phyloP scores from a whole-genome alignment of 768 basidiomycete genomes.

The Suillus hirtellus region DNA sequence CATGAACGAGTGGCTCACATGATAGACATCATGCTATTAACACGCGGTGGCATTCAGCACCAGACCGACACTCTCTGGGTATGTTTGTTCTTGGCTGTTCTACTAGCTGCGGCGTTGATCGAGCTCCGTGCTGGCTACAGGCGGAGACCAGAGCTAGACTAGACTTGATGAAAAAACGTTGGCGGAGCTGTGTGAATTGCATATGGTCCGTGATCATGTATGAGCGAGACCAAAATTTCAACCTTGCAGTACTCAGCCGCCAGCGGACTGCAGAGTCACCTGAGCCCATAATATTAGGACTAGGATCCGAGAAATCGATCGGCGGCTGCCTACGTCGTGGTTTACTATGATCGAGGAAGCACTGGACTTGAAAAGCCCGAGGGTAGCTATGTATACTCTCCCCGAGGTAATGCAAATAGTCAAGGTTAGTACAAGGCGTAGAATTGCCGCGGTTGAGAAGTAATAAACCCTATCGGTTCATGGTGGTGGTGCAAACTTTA shows the following conservation, averaged over 20 bases:
- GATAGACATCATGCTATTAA: background rate
- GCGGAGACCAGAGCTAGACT: background rate
- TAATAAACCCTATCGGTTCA: background rate
- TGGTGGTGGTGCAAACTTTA: background rate
- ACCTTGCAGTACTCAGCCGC: background rate
- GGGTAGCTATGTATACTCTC: background rate
- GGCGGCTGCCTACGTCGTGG: slow-evolving; percentile 3
- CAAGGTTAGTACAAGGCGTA: background rate
- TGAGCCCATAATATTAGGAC: background rate
- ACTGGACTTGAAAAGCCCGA: background rate
- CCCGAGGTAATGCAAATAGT: slow-evolving; percentile 1
- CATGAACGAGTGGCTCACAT: background rate
- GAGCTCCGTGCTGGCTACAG: background rate
- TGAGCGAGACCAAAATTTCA: background rate
- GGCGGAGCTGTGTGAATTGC: slow-evolving; percentile 1
- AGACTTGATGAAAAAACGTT: background rate
- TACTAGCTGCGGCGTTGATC: background rate
- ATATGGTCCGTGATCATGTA: background rate
- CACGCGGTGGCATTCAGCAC: background rate
- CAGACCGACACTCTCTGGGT: background rate
- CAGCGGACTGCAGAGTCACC: background rate
- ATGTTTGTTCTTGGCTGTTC: background rate
- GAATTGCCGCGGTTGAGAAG: background rate
- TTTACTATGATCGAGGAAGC: slow-evolving; percentile 3
- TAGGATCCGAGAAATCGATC: slow-evolving; percentile 3